Evolutionary conservation across 495 filamentous ascomycete species (phyloP).

Genomic region (Aspergillus homomorphus): DNA sequence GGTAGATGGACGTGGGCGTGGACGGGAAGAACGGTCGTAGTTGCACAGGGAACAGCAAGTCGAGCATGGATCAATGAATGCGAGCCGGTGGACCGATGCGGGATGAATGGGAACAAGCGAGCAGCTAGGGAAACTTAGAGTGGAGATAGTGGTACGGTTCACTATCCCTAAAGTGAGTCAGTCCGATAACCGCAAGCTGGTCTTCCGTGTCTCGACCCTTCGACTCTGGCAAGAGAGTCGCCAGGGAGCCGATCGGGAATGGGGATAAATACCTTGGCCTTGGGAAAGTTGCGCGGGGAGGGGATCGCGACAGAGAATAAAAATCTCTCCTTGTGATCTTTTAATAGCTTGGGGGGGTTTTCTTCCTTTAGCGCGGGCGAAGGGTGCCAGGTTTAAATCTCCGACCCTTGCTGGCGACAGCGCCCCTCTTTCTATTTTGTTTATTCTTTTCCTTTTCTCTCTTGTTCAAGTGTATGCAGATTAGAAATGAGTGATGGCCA

Average conservation of each 20-base stretch:
- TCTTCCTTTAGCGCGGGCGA: not conserved
- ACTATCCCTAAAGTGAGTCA: constrained; percentile 18
- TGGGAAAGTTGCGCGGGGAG: not conserved
- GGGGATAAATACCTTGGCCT: constrained; percentile 12
- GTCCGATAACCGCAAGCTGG: constrained; percentile 9
- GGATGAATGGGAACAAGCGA: constrained; percentile 75
- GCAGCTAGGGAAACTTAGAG: constrained; percentile 25
- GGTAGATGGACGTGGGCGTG: constrained; percentile 16
- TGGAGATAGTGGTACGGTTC: constrained; percentile 23
- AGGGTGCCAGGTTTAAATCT: constrained; percentile 9
- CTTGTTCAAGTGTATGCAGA: not conserved
- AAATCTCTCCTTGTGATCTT: not conserved
- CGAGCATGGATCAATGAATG: constrained; percentile 36
- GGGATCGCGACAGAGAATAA: not conserved
- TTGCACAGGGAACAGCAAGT: constrained; percentile 24
- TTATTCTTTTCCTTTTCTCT: not conserved
- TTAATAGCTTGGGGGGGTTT: constrained; percentile 5
- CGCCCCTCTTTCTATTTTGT: constrained; percentile 1
- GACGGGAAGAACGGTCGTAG: constrained; percentile 30
- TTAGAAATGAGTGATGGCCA: constrained; percentile 7
- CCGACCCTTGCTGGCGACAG: constrained; percentile 23
- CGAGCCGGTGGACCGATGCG: constrained; percentile 64
- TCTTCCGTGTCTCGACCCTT: constrained; percentile 15
- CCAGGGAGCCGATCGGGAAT: not conserved
- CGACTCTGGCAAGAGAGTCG: not conserved